Conservation (phyloP, 2,329 filamentous ascomycete species). For the Beauveria asiatica region DNA sequence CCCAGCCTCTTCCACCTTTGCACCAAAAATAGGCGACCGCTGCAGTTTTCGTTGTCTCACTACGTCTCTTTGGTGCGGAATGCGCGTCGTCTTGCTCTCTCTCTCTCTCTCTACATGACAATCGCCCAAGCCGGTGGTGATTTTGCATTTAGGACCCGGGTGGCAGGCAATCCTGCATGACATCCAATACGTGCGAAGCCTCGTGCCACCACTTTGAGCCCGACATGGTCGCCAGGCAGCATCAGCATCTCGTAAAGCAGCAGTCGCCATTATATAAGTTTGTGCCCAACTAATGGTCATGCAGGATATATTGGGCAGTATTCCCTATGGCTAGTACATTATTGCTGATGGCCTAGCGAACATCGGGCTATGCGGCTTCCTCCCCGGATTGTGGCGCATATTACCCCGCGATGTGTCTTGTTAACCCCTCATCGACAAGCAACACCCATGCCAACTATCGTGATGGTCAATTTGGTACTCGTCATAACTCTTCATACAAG, state of each 20-base stretch:
- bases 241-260: slow-evolving; percentile 28
- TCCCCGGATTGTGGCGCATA: neutral
- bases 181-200: slow-evolving; percentile 37
- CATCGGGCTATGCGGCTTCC: neutral
- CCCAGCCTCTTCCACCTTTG: slow-evolving; percentile 34
- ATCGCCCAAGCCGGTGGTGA: slow-evolving; percentile 32
- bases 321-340: neutral
- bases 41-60: too few species aligned
- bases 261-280: neutral
- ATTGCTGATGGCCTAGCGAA: neutral
- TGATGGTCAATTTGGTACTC: neutral
- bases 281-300: neutral
- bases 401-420: slow-evolving; percentile 13
- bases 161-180: slow-evolving; percentile 24
- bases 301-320: neutral
- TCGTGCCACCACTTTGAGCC: slow-evolving; percentile 37
- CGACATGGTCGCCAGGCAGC: slow-evolving; percentile 37
- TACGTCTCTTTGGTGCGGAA: too few species aligned
- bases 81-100: too few species aligned
- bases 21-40: slow-evolving; percentile 41
- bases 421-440: neutral
- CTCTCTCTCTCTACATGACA: too few species aligned
- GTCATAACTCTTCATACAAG: too few species aligned
- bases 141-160: slow-evolving; percentile 22
- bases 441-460: neutral